These are phyloP conservation scores for Lupinus albus DNA, from an alignment of 306 rosid genomes.

Conservation along the genomic window DNA sequence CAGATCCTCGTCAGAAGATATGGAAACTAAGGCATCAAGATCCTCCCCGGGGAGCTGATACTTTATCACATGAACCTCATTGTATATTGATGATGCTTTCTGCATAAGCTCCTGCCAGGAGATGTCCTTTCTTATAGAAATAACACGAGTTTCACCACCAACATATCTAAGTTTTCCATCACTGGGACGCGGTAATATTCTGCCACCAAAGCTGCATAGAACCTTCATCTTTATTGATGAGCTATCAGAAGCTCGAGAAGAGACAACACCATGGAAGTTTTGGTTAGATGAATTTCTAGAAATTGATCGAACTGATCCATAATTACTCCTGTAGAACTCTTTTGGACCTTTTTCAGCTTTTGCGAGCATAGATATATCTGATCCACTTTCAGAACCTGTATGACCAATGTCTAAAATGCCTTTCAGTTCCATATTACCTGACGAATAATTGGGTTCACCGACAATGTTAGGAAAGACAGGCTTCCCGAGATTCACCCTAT, in stretches of 20 bases:
- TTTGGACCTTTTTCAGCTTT: constrained; percentile 50
- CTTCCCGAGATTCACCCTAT: constrained; percentile 60
- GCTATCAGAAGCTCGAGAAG: constrained; percentile 58
- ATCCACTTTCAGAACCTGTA: constrained; percentile 54
- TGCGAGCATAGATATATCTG: constrained; percentile 51
- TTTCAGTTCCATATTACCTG: constrained; percentile 50
- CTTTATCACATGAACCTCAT: constrained; percentile 57
- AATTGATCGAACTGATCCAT: constrained; percentile 55
- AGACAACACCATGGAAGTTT: constrained; percentile 47
- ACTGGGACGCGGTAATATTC: constrained; percentile 72
- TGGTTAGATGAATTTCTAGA: constrained; percentile 52
- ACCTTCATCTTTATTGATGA: constrained; percentile 59
- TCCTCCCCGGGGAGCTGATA: constrained; percentile 93
- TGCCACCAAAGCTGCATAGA: constrained; percentile 81
- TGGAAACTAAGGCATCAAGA: constrained; percentile 87
- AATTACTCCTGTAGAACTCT: constrained; percentile 54
- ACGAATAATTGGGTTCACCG: constrained; percentile 51
- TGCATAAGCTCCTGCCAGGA: constrained; percentile 69
- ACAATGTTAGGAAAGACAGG: constrained; percentile 54
- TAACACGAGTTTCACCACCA: constrained; percentile 77
- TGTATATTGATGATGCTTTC: constrained; percentile 58
- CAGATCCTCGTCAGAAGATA: constrained; percentile 81
- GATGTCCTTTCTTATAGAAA: constrained; percentile 65
- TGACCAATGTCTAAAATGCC: constrained; percentile 53
- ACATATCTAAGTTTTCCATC: constrained; percentile 80